phyloP scores from a whole-genome alignment of 768 basidiomycete genomes.

The Suillus bovinus region DNA sequence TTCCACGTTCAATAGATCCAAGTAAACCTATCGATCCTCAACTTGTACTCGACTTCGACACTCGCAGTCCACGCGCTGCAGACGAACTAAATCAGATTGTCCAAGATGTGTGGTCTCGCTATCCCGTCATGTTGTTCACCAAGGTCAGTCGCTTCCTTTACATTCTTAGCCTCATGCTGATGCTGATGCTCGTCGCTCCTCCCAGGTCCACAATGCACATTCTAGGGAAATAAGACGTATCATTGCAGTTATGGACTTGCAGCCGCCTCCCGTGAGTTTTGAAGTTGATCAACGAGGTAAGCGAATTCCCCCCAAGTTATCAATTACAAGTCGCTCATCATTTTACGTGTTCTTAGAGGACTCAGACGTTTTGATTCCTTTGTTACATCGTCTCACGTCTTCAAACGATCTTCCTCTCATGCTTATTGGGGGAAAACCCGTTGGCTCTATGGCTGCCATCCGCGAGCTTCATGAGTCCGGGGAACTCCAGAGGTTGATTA shows the following conservation, averaged over 20 bases:
- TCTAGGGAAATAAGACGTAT: conserved; percentile 69
- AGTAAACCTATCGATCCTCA: conserved; percentile 70
- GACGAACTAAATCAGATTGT: conserved; percentile 63
- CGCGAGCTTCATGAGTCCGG: conserved; percentile 49
- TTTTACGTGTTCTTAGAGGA: conserved; percentile 44
- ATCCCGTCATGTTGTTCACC: conserved; percentile 75
- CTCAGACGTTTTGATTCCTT: conserved; percentile 57
- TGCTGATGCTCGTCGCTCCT: conserved; percentile 11
- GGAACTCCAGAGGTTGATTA: conserved; percentile 50
- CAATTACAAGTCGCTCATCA: not conserved
- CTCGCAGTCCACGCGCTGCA: conserved; percentile 56
- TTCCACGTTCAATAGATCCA: conserved; percentile 68
- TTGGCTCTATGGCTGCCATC: conserved; percentile 55
- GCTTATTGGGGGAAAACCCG: conserved; percentile 61
- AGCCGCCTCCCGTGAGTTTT: conserved; percentile 64
- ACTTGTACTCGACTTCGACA: conserved; percentile 82
- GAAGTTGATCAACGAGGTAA: conserved; percentile 66
- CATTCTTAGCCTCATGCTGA: conserved; percentile 8
- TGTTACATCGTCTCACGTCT: conserved; percentile 62
- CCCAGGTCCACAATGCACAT: conserved; percentile 59
- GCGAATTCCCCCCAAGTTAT: not conserved
- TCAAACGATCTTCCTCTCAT: conserved; percentile 61
- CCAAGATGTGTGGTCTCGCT: conserved; percentile 66
- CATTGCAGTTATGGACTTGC: conserved; percentile 54
- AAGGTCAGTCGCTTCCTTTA: conserved; percentile 47